Evolutionary conservation across 2,329 filamentous ascomycete genomes (phyloP), one percentile per base, ranked within the genome.

Genomic region (Cordyceps tenuipes): DNA sequence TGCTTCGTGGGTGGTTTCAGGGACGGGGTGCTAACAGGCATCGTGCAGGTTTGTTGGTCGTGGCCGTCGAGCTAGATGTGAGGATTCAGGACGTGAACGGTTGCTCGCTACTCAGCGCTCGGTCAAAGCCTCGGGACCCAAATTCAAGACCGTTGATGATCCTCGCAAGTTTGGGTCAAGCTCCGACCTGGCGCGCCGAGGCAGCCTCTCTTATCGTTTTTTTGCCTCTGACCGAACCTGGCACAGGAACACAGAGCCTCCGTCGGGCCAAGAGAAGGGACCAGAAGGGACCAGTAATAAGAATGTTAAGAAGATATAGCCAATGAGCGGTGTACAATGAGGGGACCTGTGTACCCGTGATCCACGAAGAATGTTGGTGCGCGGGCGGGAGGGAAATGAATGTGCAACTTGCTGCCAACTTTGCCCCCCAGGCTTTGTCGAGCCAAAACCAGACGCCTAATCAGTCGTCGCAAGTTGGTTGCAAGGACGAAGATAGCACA

Each of bases 21-120:
- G 39, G 36, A 12, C 36, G 36, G 9, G 39, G 39, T 8, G 52
- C 64, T 61, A 61, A 66, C 64, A 48, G 64, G 64, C 64, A 66
- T 66, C 44, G 31, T 62, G 62, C 43, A 41, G 17, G 29, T 29
- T 34, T 41, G 36, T 34, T 49, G 31, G 54, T 26, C 31, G 6
- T n/a, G 31, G 3, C 13, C 5, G 34, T 31, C 17, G 17, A 57
- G 43, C 13, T 21, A 10, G 39, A 15, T 39, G 19, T 23, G 26
- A 44, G 7, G 39, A 15, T 43, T 17, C 41, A n/a, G 12, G 17
- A 26, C 17, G 21, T 21, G 5, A 31, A 56, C 31, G 10, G 1
- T 23, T 57, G 41, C 29, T n/a, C 39, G 61, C 57, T 53, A 56
- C 57, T 62, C 61, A 62, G 56, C 61, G 51, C 57, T 59, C 51